Base-by-base conservation (phyloP, 805 yeast genomes). In the Brettanomyces sp. region DNA sequence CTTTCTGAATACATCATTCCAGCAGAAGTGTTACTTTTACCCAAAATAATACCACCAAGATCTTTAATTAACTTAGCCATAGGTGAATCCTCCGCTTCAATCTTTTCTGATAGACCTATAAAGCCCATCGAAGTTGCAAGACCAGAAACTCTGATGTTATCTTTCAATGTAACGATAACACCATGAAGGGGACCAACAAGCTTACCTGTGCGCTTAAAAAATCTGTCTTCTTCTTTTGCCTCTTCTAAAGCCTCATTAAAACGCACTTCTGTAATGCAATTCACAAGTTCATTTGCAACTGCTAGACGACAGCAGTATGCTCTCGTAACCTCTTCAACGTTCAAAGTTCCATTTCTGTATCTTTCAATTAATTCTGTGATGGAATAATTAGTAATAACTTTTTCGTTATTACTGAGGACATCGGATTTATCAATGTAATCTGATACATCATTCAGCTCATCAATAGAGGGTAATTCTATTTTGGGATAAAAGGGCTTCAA, bases 121-220 rank as follows among this genome's bases (percentile, higher is more conserved):
- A 70, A 73, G 4, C 79, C 77, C 22, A 71, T 73, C 45, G 75
- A 73, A 1, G 81, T 72, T 53, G 74, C 73, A 46, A 66, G 72
- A 37, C 80, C 82, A 39, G 61, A 66, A 47, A 70, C 70, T 44
- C 65, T 62, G 52, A 67, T 70, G 41, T 80, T 79, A 52, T 80
- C 86, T 57, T 80, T 80, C 45, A 80, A 60, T 1, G 85, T 77
- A 43, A 80, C 64, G 5, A 85, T 85, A 51, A 80, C 59, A 3
- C 86, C 85, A 39, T 82, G 84, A 45, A 80, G 65, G 1, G 82
- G 80, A 41, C 80, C 80, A 24, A 75, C 60, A 0, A 76, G 64
- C 43, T 71, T 62, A 3, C 78, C 77, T 42, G 72, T 67, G 42
- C 68, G 64, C 22, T 57, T 56, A 47, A 62, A 64, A 51, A 70